Evolutionary conservation across 257 asterid genomes (phyloP), one percentile per base, ranked within the genome.

Genomic region (Gentiana macrophylla): DNA sequence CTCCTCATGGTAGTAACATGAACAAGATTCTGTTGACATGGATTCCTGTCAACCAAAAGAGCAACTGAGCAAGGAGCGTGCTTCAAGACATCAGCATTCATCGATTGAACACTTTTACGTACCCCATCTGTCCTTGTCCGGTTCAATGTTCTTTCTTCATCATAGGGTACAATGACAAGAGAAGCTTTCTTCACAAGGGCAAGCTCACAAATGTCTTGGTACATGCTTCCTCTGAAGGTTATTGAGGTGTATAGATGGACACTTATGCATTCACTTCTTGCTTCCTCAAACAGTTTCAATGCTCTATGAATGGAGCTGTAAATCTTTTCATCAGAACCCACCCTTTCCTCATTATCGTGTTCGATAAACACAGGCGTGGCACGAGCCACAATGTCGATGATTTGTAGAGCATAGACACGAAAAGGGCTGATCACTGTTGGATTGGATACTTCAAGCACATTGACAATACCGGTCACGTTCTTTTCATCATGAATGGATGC

Each of bases 21-120:
- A 2, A 64, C 51, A 24, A 63, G 61, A 8, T 49, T 41, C 35
- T 12, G 71, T 1, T 46, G 52, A 66, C 48, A 54, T 3, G 70
- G 44, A 41, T 67, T 63, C 45, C 69, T 70, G 61, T 74, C 80
- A 3, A 84, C 73, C 11, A 81, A 78, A 46, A 89, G 59, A 4
- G 85, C 94, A 2, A 89, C 94, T 2, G 94, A 86, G 73, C 97
- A 85, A 63, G 97, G 97, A 1, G 92, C 86, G 1, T 89, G 75
- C 2, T 49, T 55, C 66, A 89, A 58, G n/a, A 89, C 80, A 34
- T 62, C 70, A 3, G 64, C 49, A 70, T 72, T 77, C 37, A 85
- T 37, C 2, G 68, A 70, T 12, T 72, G 67, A 50, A 52, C 45
- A 6, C 66, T 61, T 59, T 57, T 69, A 35, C 53, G 64, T 24